These are phyloP conservation scores for Geoglossum cookeanum DNA, from an alignment of 2,329 filamentous ascomycete genomes.

Conservation along the genomic window DNA sequence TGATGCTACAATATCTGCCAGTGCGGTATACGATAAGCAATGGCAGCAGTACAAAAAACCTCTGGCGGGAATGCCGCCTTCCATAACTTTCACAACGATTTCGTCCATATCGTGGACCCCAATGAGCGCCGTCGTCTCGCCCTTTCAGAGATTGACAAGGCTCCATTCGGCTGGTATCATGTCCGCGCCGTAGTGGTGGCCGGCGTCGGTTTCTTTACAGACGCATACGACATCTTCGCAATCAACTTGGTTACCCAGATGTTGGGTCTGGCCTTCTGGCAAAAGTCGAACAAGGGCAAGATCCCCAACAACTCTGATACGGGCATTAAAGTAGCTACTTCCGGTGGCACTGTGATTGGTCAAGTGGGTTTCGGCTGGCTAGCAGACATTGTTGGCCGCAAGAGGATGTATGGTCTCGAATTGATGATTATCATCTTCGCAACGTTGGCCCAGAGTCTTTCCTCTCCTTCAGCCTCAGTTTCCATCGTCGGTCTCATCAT, in stretches of 20 bases:
- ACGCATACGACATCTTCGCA: conserved; percentile 69
- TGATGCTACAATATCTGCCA: too few relatives aligned
- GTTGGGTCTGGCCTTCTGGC: conserved; percentile 62
- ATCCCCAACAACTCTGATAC: conserved; percentile 54
- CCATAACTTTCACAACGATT: conserved; percentile 64
- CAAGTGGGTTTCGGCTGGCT: conserved; percentile 64
- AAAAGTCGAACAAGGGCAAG: conserved; percentile 32
- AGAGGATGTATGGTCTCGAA: conserved; percentile 71
- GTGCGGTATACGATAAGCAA: not conserved
- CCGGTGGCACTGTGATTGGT: conserved; percentile 64
- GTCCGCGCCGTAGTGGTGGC: conserved; percentile 59
- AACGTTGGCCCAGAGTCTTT: conserved; percentile 51
- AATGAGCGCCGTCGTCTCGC: conserved; percentile 64
- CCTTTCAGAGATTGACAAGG: conserved; percentile 65
- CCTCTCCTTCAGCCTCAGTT: conserved; percentile 42
- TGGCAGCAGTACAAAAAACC: conserved; percentile 21
- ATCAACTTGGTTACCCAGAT: conserved; percentile 55
- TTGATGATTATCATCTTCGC: conserved; percentile 65
- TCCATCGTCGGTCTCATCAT: conserved; percentile 46
- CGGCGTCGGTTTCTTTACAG: conserved; percentile 77
- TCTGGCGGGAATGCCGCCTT: conserved; percentile 49
- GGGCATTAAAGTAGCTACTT: conserved; percentile 71
- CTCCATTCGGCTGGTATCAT: conserved; percentile 71
- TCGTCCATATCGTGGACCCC: conserved; percentile 43
- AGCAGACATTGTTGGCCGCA: conserved; percentile 59